Evolutionary conservation across 2,329 filamentous ascomycete genomes (phyloP), one percentile per base, ranked within the genome.

Genomic region (Penicillium sp.): DNA sequence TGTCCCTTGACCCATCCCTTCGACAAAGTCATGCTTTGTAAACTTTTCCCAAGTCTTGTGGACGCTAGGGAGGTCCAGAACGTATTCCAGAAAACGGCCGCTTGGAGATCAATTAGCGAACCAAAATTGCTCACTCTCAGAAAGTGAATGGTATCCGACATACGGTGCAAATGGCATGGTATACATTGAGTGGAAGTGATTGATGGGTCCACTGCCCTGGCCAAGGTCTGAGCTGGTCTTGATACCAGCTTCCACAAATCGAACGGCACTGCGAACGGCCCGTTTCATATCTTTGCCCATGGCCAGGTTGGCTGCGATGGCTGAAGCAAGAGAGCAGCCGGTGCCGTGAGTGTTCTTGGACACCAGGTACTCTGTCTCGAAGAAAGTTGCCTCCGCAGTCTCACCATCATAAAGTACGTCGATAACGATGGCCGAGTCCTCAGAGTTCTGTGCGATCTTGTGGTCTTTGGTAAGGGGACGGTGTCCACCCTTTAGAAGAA

Each of bases 281-380:
- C 72, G 67, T 9, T 66, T 63, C 46, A 81, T 65, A 40, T 67
- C 64, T 52, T 75, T 70, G 0, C 75, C 77, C 3, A 64, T 65
- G 3, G 80, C 78, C 11, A 85, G 66, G 52, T 84, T 83, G 45
- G 78, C 82, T 1, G 82, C 80, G 57, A 85, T 82, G 5, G 82
- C 82, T 37, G 82, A 95, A 36, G 93, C 93, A 50, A 97, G 77
- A 8, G 90, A 94, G 64, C 93, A 98, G 4, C 93, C 93, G 0
- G 93, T 97, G 1, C 93, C 93, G 62, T 98, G 93, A 0, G 91
- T 97, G 63, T 91, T 91, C 50, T 76, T 84, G 7, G 85, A 89
- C 8, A 76, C 70, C 53, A 88, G 76, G 63, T 86, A 96, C 4
- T 77, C 75, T 35, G 82, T 86, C 66, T 90, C 78, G 42, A 95